These are phyloP conservation scores for Pseudogymnoascus sp. DNA, from an alignment of 2,329 filamentous ascomycete species.

Conservation along the genomic window DNA sequence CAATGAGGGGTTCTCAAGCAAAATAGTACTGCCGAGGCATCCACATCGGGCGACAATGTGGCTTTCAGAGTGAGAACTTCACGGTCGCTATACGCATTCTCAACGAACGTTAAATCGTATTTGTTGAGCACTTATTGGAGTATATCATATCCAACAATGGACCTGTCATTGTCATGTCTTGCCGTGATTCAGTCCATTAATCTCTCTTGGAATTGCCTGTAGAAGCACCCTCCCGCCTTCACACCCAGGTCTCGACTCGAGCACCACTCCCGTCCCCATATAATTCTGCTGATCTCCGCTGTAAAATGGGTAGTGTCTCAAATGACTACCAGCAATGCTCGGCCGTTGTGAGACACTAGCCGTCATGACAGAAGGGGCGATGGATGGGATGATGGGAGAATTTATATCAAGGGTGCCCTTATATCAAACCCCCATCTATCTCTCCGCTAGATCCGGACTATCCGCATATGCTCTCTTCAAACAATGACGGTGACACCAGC, in stretches of 20 bases:
- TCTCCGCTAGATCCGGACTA: background rate
- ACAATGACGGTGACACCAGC: slow-evolving; percentile 1
- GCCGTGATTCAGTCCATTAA: background rate
- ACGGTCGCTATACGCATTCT: background rate
- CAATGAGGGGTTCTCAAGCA: background rate
- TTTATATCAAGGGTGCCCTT: background rate
- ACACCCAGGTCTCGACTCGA: background rate
- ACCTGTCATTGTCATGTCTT: background rate
- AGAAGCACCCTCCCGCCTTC: background rate
- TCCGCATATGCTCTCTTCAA: background rate
- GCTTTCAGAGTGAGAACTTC: background rate
- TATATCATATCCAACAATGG: background rate
- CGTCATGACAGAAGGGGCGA: background rate
- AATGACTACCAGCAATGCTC: background rate
- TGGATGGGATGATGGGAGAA: background rate
- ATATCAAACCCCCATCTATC: background rate
- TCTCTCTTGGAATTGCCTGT: background rate
- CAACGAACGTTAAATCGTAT: background rate
- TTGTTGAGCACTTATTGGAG: background rate
- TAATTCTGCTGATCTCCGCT: background rate
- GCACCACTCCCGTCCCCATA: background rate
- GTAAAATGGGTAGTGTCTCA: background rate
- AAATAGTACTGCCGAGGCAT: background rate
- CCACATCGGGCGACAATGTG: background rate
- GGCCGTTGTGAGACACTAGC: background rate